Evolutionary conservation across 2,329 filamentous ascomycete species (phyloP).

Genomic region (Parastagonospora avenae): DNA sequence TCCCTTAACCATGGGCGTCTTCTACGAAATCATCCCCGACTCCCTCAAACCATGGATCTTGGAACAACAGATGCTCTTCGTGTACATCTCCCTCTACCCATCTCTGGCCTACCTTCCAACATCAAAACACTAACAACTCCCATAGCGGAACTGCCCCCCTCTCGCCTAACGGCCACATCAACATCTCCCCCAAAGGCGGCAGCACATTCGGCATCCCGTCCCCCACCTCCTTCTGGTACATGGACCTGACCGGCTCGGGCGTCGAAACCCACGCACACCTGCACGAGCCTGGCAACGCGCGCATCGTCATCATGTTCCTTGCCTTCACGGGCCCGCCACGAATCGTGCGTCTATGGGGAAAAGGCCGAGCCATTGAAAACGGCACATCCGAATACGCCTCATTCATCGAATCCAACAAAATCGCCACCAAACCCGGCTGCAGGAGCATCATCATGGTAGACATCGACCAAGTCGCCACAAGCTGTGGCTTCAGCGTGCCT

Average conservation of each 20-base stretch:
- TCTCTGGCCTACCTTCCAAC: not conserved
- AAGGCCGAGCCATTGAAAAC: slow-evolving; percentile 46
- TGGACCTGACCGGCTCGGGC: slow-evolving; percentile 51
- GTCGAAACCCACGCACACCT: slow-evolving; percentile 53
- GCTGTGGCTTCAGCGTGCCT: slow-evolving; percentile 52
- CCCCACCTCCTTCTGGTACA: slow-evolving; percentile 51
- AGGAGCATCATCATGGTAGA: slow-evolving; percentile 50
- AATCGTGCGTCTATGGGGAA: slow-evolving; percentile 53
- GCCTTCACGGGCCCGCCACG: slow-evolving; percentile 50
- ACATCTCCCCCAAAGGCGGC: slow-evolving; percentile 54
- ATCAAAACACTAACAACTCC: not conserved
- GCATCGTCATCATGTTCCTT: slow-evolving; percentile 40
- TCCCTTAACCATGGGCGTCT: slow-evolving; percentile 47
- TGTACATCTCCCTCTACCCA: slow-evolving; percentile 16
- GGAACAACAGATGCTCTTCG: slow-evolving; percentile 52
- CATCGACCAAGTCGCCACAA: slow-evolving; percentile 51
- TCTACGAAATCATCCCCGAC: slow-evolving; percentile 50
- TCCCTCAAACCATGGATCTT: slow-evolving; percentile 50
- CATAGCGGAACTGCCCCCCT: slow-evolving; percentile 47
- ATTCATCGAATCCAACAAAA: slow-evolving; percentile 42
- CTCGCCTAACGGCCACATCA: slow-evolving; percentile 49
- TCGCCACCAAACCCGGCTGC: slow-evolving; percentile 45
- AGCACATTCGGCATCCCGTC: slow-evolving; percentile 47
- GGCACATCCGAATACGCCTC: slow-evolving; percentile 40
- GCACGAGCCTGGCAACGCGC: slow-evolving; percentile 47